Evolutionary conservation across 805 yeast genomes (phyloP), one percentile per base, ranked within the genome.

Genomic region (Saccharomycopsis sp.): DNA sequence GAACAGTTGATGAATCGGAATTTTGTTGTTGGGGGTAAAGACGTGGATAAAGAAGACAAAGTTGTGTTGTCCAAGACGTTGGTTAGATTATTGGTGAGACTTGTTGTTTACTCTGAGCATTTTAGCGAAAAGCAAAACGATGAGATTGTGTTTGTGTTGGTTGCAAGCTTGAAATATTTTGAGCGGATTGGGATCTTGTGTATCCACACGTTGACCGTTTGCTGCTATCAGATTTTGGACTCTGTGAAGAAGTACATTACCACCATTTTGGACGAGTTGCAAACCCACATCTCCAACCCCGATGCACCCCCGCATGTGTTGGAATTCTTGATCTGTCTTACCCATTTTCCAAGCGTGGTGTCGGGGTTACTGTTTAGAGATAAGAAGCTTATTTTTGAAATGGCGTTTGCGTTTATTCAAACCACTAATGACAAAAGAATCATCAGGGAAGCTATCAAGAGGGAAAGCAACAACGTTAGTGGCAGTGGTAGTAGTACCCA

Each of bases 171-270:
- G 10, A 41, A 38, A 16, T 37, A 30, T 21, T 45, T 47, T 35
- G 86, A 85, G 46, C 74, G 73, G 46, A 76, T 94, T 0, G 83
- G 86, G 0, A 71, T 79, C 26, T 86, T 94, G 2, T 75, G 86
- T 49, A 71, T 87, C 21, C 86, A 85, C 50, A 77, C 80, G 32
- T 62, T 88, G 43, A 75, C 81, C 4, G 68, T 81, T 2, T 81
- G 89, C 50, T 80, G 94, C 54, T 85, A 81, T 55, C 95, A 84
- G 54, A 66, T 82, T 25, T 94, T 95, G 1, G 55, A 67, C 8
- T 75, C 89, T 0, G 68, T 87, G 41, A 81, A 79, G 55, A 77
- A 79, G 52, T 80, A 66, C 50, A 55, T 85, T 26, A 66, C 77
- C 6, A 75, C 75, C n/a, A 74, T 87, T 8, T 65, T 86, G 46